These are phyloP conservation scores for Sphaceloma murrayae DNA, from an alignment of 2,329 filamentous ascomycete genomes.

Conservation along the genomic window DNA sequence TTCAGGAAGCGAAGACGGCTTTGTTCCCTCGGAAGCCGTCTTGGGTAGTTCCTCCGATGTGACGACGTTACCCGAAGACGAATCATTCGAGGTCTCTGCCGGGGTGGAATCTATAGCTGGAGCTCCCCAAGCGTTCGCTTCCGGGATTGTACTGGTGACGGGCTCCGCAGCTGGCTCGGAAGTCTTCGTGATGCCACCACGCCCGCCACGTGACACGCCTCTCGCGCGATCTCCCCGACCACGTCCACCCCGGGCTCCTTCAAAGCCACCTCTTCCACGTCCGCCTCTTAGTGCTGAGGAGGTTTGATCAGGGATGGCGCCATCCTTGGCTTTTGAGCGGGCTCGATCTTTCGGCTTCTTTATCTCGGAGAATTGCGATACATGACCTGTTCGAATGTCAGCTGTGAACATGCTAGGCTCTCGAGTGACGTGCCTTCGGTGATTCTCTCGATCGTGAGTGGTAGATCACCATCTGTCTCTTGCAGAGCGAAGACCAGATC, in stretches of 20 bases:
- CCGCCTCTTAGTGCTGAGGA: constrained; percentile 29
- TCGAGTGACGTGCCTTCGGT: constrained; percentile 52
- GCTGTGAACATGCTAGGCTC: too few species aligned
- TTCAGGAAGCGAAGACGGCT: constrained; percentile 29
- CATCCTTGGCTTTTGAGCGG: constrained; percentile 62
- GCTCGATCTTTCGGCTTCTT: constrained; percentile 67
- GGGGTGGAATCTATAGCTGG: constrained; percentile 28
- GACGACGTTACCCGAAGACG: constrained; percentile 33
- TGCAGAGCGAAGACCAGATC: constrained; percentile 88
- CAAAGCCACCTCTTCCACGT: constrained; percentile 36
- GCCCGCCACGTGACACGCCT: constrained; percentile 46
- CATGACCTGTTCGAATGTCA: constrained; percentile 51
- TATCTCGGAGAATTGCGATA: constrained; percentile 78
- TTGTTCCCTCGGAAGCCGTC: constrained; percentile 28
- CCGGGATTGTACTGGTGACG: constrained; percentile 55
- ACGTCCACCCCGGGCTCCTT: constrained; percentile 50
- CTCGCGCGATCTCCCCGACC: constrained; percentile 52
- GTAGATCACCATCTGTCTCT: constrained; percentile 70
- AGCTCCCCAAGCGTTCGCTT: constrained; percentile 55
- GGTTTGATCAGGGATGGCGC: constrained; percentile 42
- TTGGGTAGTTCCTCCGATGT: constrained; percentile 24
- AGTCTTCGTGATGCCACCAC: constrained; percentile 49
- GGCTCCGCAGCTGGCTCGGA: constrained; percentile 56
- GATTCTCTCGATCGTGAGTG: constrained; percentile 66
- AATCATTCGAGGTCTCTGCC: neutral